These are phyloP conservation scores for Coemansia sp. DNA, from an alignment of 192 early-diverging fungal species.

Conservation along the genomic window DNA sequence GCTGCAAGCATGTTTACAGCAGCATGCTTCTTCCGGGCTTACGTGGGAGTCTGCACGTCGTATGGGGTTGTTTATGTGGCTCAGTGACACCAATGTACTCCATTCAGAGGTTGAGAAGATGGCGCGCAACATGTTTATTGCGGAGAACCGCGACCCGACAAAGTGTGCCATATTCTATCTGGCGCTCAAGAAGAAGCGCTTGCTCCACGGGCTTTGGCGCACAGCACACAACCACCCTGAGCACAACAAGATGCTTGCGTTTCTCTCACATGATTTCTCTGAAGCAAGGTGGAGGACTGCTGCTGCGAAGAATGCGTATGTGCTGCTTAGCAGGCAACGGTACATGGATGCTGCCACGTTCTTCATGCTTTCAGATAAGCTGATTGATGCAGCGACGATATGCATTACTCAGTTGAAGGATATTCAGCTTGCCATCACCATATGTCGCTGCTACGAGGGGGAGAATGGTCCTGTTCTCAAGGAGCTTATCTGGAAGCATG, in stretches of 20 bases:
- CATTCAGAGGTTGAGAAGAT: slow-evolving; percentile 76
- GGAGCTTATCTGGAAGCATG: slow-evolving; percentile 35
- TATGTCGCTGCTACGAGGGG: slow-evolving; percentile 91
- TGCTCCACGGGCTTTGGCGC: slow-evolving; percentile 89
- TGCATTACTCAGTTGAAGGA: slow-evolving; percentile 91
- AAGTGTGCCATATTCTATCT: slow-evolving; percentile 88
- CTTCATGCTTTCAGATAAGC: slow-evolving; percentile 84
- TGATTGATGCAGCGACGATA: slow-evolving; percentile 90
- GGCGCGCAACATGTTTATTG: slow-evolving; percentile 84
- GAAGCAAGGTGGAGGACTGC: slow-evolving; percentile 88
- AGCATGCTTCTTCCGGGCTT: slow-evolving; percentile 60
- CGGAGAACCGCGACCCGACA: slow-evolving; percentile 77
- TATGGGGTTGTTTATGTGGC: slow-evolving; percentile 86
- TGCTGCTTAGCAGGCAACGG: slow-evolving; percentile 90
- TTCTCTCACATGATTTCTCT: slow-evolving; percentile 90
- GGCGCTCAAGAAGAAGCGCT: slow-evolving; percentile 84
- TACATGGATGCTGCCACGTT: slow-evolving; percentile 94
- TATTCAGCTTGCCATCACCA: slow-evolving; percentile 85
- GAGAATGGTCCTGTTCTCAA: slow-evolving; percentile 53
- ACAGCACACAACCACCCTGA: slow-evolving; percentile 80
- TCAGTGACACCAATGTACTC: slow-evolving; percentile 71
- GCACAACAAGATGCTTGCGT: slow-evolving; percentile 83
- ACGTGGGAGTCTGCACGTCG: slow-evolving; percentile 79
- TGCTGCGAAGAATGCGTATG: slow-evolving; percentile 98
- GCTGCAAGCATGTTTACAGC: slow-evolving; percentile 34